A percentile compares a stretch with the other conserved stretches of the same genome.
These are phyloP conservation scores for Anisodus tanguticus DNA, from an alignment of 257 asterid genomes.

Conservation along the genomic window DNA sequence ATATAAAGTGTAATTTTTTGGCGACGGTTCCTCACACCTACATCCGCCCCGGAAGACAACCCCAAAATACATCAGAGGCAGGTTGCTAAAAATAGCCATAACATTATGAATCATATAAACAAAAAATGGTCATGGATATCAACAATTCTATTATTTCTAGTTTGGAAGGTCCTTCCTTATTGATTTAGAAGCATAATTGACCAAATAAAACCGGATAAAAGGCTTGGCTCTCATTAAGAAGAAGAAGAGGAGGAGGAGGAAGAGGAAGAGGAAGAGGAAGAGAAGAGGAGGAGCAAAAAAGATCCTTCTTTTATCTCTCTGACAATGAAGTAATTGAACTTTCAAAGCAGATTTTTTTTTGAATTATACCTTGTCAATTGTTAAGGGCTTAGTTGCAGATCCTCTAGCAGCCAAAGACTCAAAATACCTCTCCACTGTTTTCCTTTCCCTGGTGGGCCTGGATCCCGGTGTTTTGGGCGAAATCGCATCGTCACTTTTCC, in stretches of 20 bases:
- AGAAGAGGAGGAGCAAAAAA: not conserved
- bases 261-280: no score
- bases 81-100: not conserved
- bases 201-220: not conserved
- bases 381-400: slow-evolving; percentile 54
- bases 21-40: no score
- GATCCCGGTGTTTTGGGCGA: slow-evolving; percentile 54
- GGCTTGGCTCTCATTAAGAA: not conserved
- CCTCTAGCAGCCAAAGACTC: slow-evolving; percentile 46
- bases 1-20: no score
- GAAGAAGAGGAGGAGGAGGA: no score
- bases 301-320: not conserved
- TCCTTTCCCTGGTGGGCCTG: slow-evolving; percentile 92
- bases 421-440: slow-evolving; percentile 71
- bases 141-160: not conserved
- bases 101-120: not conserved
- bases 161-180: not conserved
- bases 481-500: slow-evolving; percentile 1
- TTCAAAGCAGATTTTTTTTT: not conserved
- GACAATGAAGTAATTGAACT: not conserved
- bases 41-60: no score
- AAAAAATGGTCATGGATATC: not conserved
- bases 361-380: slow-evolving; percentile 70
- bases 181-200: not conserved
- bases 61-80: not conserved